Conservation (phyloP, 1,139 yeast genomes). For the Yamadazyma siamensis region DNA sequence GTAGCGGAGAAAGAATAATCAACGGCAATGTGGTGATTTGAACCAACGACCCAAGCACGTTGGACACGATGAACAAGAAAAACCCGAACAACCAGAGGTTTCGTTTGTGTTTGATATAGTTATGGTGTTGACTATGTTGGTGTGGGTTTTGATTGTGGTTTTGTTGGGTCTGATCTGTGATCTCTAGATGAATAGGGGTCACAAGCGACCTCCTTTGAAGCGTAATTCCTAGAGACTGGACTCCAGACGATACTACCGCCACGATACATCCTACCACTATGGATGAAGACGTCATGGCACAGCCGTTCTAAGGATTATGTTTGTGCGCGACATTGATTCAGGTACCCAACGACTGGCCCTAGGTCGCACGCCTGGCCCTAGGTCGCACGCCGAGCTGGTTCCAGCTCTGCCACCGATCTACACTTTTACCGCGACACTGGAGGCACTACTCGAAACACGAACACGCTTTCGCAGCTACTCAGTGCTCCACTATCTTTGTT, state of each 20-base stretch:
- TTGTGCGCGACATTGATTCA: too few species aligned
- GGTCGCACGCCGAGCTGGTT: too few species aligned
- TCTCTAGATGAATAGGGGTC: constrained; percentile 20
- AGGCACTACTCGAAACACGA: too few species aligned
- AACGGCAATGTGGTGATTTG: constrained; percentile 84
- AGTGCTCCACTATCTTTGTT: too few species aligned
- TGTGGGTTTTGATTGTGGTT: constrained; percentile 17
- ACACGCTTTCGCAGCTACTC: too few species aligned
- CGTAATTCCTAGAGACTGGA: constrained; percentile 81
- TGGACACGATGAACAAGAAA: constrained; percentile 64
- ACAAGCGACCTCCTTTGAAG: constrained; percentile 79
- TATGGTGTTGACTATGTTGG: constrained; percentile 17
- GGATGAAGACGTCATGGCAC: constrained; percentile 9
- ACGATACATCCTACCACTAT: constrained; percentile 63
- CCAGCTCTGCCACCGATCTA: too few species aligned
- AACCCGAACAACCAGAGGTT: constrained; percentile 79
- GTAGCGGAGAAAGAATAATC: constrained; percentile 76
- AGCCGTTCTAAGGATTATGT: background rate
- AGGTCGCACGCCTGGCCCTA: too few species aligned
- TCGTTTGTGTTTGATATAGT: constrained; percentile 43
- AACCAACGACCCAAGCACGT: constrained; percentile 75
- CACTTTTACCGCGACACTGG: too few species aligned
- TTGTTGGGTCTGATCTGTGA: constrained; percentile 2
- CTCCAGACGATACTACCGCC: constrained; percentile 75
- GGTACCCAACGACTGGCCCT: too few species aligned